phyloP scores from a whole-genome alignment of 768 basidiomycete genomes.

The Phaeolepiota aurea region DNA sequence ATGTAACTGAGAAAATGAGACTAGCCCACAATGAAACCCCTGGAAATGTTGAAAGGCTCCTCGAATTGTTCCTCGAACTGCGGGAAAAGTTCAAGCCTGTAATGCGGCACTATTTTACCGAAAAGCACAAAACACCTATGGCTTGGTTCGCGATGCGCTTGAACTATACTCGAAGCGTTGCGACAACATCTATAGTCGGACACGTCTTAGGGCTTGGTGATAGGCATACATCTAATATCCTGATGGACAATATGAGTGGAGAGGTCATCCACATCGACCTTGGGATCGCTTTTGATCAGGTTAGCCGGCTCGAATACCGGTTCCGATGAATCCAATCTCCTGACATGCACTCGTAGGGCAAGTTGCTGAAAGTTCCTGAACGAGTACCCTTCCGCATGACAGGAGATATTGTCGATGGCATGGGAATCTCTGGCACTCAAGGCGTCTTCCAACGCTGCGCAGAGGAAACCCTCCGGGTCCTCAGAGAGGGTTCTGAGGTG shows the following conservation, averaged over 20 bases:
- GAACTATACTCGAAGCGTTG: slow-evolving; percentile 86
- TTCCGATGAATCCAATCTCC: slow-evolving; percentile 1
- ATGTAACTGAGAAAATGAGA: slow-evolving; percentile 20
- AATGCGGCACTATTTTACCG: slow-evolving; percentile 91
- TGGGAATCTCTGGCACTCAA: slow-evolving; percentile 83
- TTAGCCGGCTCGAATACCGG: slow-evolving; percentile 18
- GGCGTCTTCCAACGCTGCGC: slow-evolving; percentile 94
- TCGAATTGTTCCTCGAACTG: slow-evolving; percentile 14
- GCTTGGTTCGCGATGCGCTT: slow-evolving; percentile 90
- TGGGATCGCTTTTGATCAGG: slow-evolving; percentile 95
- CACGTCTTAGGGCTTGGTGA: slow-evolving; percentile 91
- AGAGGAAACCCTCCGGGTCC: slow-evolving; percentile 88
- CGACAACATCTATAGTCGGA: slow-evolving; percentile 90
- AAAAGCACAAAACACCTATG: slow-evolving; percentile 80
- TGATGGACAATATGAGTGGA: slow-evolving; percentile 75
- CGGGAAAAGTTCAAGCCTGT: slow-evolving; percentile 62
- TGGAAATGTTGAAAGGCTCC: slow-evolving; percentile 16
- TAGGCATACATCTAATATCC: slow-evolving; percentile 86
- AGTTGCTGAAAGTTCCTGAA: slow-evolving; percentile 71
- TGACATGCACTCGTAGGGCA: slow-evolving; percentile 49
- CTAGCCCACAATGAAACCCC: slow-evolving; percentile 18
- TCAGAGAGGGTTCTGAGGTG: slow-evolving; percentile 76
- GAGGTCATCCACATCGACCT: slow-evolving; percentile 95
- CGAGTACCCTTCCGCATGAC: slow-evolving; percentile 94
- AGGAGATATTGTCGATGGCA: slow-evolving; percentile 86